Base-by-base conservation (phyloP, 2,329 filamentous ascomycete genomes). In the Microsporum ferrugineum region DNA sequence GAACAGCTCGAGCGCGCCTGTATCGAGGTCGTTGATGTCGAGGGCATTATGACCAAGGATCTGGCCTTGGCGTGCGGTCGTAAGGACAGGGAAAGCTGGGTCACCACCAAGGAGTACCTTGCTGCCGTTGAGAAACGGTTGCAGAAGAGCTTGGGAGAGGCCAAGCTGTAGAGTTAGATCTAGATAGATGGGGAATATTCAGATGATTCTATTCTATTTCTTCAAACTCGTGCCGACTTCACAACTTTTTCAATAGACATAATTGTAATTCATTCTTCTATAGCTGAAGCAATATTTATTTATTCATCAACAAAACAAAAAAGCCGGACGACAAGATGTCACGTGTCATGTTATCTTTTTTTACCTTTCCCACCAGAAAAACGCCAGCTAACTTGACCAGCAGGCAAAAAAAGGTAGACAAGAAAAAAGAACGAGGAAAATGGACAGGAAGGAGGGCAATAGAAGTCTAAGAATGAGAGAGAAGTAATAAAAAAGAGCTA, bases 41-140 rank as follows among this genome's bases (percentile, higher is more conserved):
- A 97, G 72, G 89, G 89, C 65, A 88, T 97, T 79, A 99, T 97
- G 94, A 99, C 94, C 76, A 99, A 99, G 85, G 94, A 99, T 77
- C 79, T 99, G 69, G 94, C 94, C n/a, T 84, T 97, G 63, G 88
- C 91, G 57, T 94, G 89, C 74, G 94, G 94, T 70, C 91, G 91
- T 82, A 91, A 87, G 70, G 87, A 84, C 64, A 84, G 89, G 67
- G 84, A 84, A 69, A 87, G 89, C 72, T 97, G 91, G 78, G 94
- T 95, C 68, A 96, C 91, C 59, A 97, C 92, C 62, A 84, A 81
- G 68, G 88, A 95, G 79, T 99, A 97, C 80, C 79, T 99, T 72
- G 84, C 88, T 71, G 92, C 92, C 45, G 92, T 97, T 58, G 92
- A 97, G 85, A 86, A 84, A 77, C 82, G 91, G 71, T 82, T 99